Evolutionary conservation across 2,329 filamentous ascomycete genomes (phyloP), one percentile per base, ranked within the genome.

Genomic region (Colletotrichum scovillei): DNA sequence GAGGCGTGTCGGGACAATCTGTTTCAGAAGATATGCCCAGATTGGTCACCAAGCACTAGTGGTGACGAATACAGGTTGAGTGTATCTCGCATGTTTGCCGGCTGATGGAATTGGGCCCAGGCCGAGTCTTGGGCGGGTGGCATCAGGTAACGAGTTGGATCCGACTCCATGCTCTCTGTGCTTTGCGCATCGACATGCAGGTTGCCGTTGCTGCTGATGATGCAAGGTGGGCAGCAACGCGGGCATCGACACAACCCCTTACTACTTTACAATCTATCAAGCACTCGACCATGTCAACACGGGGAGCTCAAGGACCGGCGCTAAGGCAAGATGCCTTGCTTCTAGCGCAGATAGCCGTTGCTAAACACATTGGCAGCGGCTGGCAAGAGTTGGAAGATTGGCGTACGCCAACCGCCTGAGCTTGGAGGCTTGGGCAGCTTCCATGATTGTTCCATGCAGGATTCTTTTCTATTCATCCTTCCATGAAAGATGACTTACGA

Each of bases 371-470:
- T 8, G 62, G 12, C 68, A 24, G 63, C 46, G 46, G 63, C 56
- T 60, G 55, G 52, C 28, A 32, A 63, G 22, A 46, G 42, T 35
- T 35, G 67, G 38, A 26, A 35, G 65, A 69, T 38, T 53, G 69
- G 53, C 59, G 42, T 16, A 9, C 38, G 52, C 53, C 30, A 24
- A 35, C 57, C 57, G 57, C 35, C 35, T 56, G 35, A 59, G 12
- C 52, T 52, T 58, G 38, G 49, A 63, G 59, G 9, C 42, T 52
- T 30, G 14, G 49, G 28, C 32, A 46, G 67, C 70, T 73, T 73
- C 70, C 49, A 70, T 49, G 55, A 70, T 52, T 70, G 56, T 73
- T 73, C 70, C 60, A 73, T 73, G 67, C 70, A 56, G 24, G 60
- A 56, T 60, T 69, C 68, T 35, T 58, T 53, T 69, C 68, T 35